These are phyloP conservation scores for Rhizopus arrhizus DNA, from an alignment of 371 early-diverging fungal species.

Conservation along the genomic window DNA sequence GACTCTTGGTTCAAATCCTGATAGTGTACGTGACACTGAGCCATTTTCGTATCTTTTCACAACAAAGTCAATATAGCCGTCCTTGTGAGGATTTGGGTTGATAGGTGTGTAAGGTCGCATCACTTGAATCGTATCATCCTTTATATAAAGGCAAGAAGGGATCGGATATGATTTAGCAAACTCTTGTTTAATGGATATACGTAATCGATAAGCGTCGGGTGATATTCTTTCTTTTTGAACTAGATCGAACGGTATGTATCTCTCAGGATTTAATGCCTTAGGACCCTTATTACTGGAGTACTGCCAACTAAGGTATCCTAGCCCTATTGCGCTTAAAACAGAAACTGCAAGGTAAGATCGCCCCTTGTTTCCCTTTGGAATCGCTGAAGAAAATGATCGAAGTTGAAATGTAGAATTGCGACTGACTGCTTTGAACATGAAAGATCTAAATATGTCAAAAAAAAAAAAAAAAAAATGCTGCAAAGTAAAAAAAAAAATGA, in stretches of 20 bases:
- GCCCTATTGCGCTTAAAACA: background rate
- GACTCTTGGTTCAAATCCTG: constrained; percentile 35
- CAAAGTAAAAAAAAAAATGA: too few relatives aligned
- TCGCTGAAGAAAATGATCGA: background rate
- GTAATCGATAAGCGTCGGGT: constrained; percentile 38
- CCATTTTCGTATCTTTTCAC: constrained; percentile 66
- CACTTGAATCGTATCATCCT: constrained; percentile 70
- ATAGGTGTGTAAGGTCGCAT: constrained; percentile 71
- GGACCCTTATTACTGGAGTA: constrained; percentile 9
- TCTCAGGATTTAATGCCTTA: constrained; percentile 24
- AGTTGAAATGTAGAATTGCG: background rate
- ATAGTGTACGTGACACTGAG: constrained; percentile 53
- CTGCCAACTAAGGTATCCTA: constrained; percentile 18
- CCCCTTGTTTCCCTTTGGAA: background rate
- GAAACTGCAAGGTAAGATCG: background rate
- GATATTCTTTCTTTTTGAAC: constrained; percentile 32
- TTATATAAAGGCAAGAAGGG: constrained; percentile 60
- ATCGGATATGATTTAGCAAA: constrained; percentile 32
- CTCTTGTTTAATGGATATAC: constrained; percentile 29
- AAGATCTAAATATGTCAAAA: background rate
- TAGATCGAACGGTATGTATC: constrained; percentile 34
- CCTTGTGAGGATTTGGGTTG: constrained; percentile 42
- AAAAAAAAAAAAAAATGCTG: background rate
- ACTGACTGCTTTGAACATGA: background rate
- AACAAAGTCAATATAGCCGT: constrained; percentile 60